These are phyloP conservation scores for Verticillium dahliae DNA, from an alignment of 2,329 filamentous ascomycete species.

Conservation along the genomic window DNA sequence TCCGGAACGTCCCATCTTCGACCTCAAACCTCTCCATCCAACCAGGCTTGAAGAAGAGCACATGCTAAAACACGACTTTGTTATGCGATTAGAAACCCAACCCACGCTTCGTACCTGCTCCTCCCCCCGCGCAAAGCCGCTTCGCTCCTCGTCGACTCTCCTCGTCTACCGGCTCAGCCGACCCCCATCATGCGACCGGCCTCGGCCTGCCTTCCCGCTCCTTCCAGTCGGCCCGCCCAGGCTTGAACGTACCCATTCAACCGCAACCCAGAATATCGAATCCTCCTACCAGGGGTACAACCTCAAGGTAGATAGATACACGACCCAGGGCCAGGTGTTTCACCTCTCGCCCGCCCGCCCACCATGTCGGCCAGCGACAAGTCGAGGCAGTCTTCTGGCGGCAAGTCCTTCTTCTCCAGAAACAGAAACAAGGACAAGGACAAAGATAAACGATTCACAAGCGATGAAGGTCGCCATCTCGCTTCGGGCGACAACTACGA, in stretches of 20 bases:
- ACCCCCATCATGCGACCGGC: slow-evolving; percentile 32
- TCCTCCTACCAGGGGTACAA: not conserved
- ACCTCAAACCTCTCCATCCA: not conserved
- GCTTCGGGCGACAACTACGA: slow-evolving; percentile 50
- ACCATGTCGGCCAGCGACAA: slow-evolving; percentile 65
- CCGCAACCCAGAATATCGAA: not conserved
- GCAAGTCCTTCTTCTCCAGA: slow-evolving; percentile 81
- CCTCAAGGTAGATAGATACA: not conserved
- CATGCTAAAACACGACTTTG: slow-evolving; percentile 11
- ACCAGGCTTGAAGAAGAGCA: not conserved
- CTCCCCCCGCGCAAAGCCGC: not conserved
- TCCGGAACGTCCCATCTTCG: not conserved
- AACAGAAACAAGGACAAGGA: slow-evolving; percentile 65
- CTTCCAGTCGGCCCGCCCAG: slow-evolving; percentile 8
- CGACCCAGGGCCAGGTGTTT: slow-evolving; percentile 11
- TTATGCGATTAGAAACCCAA: not conserved
- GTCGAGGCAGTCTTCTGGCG: slow-evolving; percentile 69
- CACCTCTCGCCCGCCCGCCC: slow-evolving; percentile 12
- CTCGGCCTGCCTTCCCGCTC: slow-evolving; percentile 17
- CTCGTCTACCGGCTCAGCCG: slow-evolving; percentile 2
- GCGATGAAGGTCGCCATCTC: slow-evolving; percentile 51
- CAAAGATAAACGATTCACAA: slow-evolving; percentile 51
- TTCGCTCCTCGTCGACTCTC: not conserved
- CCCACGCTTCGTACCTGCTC: not conserved
- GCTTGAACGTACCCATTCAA: slow-evolving; percentile 4